Conservation (phyloP, 129 eudicot species). For the Pulicaria dysenterica region DNA sequence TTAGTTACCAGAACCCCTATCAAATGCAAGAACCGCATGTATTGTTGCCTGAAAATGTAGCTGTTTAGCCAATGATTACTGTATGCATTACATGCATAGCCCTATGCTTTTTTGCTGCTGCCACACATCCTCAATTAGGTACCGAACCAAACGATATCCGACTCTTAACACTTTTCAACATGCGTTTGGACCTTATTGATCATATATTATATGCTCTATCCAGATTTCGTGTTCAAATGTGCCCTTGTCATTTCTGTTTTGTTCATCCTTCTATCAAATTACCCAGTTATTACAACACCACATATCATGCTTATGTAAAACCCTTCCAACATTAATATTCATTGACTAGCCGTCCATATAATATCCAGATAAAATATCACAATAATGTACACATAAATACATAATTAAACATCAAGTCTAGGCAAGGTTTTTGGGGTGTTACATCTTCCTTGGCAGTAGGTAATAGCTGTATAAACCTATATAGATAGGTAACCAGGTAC, state of each 20-base stretch:
- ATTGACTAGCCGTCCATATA: not conserved
- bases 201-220: too few relatives aligned
- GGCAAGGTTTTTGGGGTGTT: not conserved
- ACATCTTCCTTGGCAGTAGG: not conserved
- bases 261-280: not conserved
- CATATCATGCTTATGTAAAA: too few relatives aligned
- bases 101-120: too few relatives aligned
- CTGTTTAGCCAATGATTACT: too few relatives aligned
- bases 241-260: not conserved
- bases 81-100: too few relatives aligned
- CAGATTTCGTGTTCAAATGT: not conserved
- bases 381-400: not conserved
- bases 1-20: not conserved
- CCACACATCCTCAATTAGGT: too few relatives aligned
- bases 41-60: too few relatives aligned
- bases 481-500: not conserved
- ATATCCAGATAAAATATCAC: not conserved
- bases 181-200: too few relatives aligned
- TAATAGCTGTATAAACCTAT: not conserved
- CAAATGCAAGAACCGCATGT: not conserved
- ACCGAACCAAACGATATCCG: too few relatives aligned
- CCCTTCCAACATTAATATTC: too few relatives aligned
- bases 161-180: too few relatives aligned
- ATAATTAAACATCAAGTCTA: not conserved
- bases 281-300: not conserved